A percentile compares a stretch with the other conserved stretches of the same genome.
phyloP scores from a whole-genome alignment of 106 monocot genomes.

The Dactylorhiza incarnata region DNA sequence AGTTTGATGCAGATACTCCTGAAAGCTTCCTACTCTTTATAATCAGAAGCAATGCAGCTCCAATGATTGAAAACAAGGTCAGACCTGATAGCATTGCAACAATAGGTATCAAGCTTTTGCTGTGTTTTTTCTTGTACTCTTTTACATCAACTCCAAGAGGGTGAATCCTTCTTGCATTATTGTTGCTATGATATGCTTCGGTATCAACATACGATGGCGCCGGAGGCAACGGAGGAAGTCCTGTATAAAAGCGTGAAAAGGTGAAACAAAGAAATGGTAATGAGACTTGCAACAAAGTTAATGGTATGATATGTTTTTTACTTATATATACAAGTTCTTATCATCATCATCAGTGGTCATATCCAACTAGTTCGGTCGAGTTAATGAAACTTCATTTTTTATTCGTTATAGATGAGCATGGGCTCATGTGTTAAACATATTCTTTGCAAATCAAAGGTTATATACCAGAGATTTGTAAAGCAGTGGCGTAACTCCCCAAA shows the following conservation, averaged over 20 bases:
- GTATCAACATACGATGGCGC: slow-evolving; percentile 21
- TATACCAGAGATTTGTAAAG: too few species aligned
- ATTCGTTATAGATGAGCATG: too few species aligned
- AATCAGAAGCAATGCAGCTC: slow-evolving; percentile 39
- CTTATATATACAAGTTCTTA: too few species aligned
- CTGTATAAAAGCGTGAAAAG: slow-evolving; percentile 24
- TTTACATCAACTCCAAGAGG: slow-evolving; percentile 68
- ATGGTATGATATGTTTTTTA: too few species aligned
- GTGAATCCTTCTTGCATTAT: slow-evolving; percentile 31
- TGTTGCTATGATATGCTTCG: slow-evolving; percentile 21
- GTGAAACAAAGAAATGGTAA: too few species aligned
- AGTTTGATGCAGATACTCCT: background rate
- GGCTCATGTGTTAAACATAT: too few species aligned
- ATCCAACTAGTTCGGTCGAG: too few species aligned
- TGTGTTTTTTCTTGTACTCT: slow-evolving; percentile 37
- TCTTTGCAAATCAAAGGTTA: too few species aligned
- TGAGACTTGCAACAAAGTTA: too few species aligned
- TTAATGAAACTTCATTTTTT: too few species aligned
- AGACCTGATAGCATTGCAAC: slow-evolving; percentile 43
- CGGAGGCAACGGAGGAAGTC: slow-evolving; percentile 64
- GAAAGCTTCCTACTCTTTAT: slow-evolving; percentile 23
- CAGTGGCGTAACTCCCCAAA: too few species aligned
- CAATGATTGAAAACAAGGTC: slow-evolving; percentile 39
- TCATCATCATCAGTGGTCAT: too few species aligned
- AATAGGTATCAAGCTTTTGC: slow-evolving; percentile 34